Percentiles rank a stretch among this genome's conserved stretches.
Conservation (phyloP, 345 rosid genomes). For the Gynandropsis gynandra region DNA sequence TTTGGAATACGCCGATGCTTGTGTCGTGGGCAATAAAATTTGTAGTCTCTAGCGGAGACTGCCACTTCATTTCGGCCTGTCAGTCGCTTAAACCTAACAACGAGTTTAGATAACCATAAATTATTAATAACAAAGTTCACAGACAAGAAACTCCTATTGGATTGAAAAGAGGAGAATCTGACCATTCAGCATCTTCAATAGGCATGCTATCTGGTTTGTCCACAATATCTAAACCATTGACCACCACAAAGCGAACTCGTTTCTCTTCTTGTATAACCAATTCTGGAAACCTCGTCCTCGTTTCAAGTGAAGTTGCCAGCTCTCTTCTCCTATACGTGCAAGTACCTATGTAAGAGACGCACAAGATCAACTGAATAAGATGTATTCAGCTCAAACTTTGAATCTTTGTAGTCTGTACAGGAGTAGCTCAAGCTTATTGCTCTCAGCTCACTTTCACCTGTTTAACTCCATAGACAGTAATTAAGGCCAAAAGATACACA, state of each 20-base stretch:
- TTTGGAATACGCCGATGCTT: conserved; percentile 61
- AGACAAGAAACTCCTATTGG: background rate
- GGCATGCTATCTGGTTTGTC: conserved; percentile 65
- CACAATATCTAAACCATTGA: conserved; percentile 84
- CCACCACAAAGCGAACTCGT: conserved; percentile 88
- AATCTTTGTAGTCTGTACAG: too few relatives aligned
- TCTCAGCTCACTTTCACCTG: too few relatives aligned
- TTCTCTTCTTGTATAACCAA: conserved; percentile 92
- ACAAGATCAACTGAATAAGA: background rate
- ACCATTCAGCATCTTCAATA: conserved; percentile 86
- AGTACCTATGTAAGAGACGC: conserved; percentile 39
- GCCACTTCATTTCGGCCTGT: conserved; percentile 82
- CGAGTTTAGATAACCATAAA: background rate
- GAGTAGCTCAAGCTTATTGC: too few relatives aligned
- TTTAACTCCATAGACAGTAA: too few relatives aligned
- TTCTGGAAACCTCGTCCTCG: conserved; percentile 90
- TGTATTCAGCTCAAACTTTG: background rate
- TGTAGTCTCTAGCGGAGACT: conserved; percentile 64
- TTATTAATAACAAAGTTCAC: background rate
- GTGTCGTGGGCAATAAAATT: conserved; percentile 88
- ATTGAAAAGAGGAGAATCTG: background rate
- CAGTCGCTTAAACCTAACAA: conserved; percentile 51
- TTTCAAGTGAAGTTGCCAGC: conserved; percentile 85
- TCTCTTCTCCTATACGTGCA: conserved; percentile 82
- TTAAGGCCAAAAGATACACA: conserved; percentile 25